Base-by-base conservation (phyloP, 306 rosid species). In the Casuarina glauca region DNA sequence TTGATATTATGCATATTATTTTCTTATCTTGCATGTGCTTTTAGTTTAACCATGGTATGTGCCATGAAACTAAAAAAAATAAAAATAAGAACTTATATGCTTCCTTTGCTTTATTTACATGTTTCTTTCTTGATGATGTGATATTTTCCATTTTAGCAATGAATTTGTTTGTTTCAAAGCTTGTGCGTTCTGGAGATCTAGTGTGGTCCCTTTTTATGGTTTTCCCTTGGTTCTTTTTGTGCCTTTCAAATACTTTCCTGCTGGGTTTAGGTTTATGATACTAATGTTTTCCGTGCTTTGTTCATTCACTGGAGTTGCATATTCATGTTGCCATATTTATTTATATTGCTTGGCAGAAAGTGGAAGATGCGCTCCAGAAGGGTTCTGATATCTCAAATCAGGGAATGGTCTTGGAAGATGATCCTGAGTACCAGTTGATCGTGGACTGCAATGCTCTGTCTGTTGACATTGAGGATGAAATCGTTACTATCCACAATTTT, bases 381-480 rank as follows among this genome's bases (percentile, higher is more conserved):
- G 89, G 78, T 79, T 88, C 94, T 7, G 90, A 88, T 77, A 82
- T 75, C 58, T 83, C 93, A 12, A 49, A 46, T 82, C 93, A 87
- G 10, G 93, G 89, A 49, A 80, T 88, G 62, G 91, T 84, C 57
- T 74, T 95, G 87, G 97, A 91, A 82, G 99, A 95, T 78, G 97
- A 95, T 85, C 99, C 97, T 3, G 97, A 95, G 82, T 93, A 92
- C 86, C 97, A 89, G 85, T 81, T 95, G 77, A 93, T 95, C 79
- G 96, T 95, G 82, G 97, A 95, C 70, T 93, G 99, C 75, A 95
- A 95, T 80, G 83, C 91, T 3, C 77, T 95, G 76, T 95, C 97
- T 0, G 99, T 95, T 79, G 99, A 95, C 77, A 93, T 95, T 63
- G 99, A 95, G 83, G 93, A 95, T 80, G 99, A 95, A 86, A 93